Evolutionary conservation across 1,284 basidiomycete species (phyloP), one percentile per base, ranked within the genome.

Genomic region (Tausonia pullulans): DNA sequence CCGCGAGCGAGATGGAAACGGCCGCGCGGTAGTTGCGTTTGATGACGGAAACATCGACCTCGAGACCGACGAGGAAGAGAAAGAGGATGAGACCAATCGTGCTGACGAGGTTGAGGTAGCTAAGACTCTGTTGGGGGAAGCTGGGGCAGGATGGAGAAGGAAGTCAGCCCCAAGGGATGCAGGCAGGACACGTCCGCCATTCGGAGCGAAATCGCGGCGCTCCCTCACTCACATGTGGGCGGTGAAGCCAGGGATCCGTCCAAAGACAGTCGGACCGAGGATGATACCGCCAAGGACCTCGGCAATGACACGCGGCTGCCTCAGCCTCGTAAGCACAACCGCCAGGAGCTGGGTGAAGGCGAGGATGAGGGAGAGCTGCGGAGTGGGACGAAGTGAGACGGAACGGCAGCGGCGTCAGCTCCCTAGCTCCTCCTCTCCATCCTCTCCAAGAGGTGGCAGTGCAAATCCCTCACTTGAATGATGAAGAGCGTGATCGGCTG

Each of bases 31-130:
- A 86, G 78, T 92, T 89, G 58, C 84, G 83, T 71, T 83, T 86
- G 76, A 96, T 85, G 68, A 95, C 79, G 5, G 79, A 78, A 0
- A 84, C 78, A 70, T 97, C 94, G 67, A 95, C 65, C 78, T 97
- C 89, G 58, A 97, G 81, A 11, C 95, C 95, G 56, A 98, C 87
- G 62, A 94, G 82, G 77, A 95, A 95, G 5, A 96, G 81, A 77
- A 94, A 94, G 63, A 97, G 83, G 72, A 91, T 89, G 13, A 96
- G 82, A 27, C 95, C 94, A 68, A 98, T 88, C 70, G 88, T 94
- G n/a, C 93, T 89, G 43, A 90, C 85, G 57, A 97, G 85, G 56
- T 84, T 86, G 60, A 98, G 85, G 74, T 84, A 94, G 0, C 91
- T 80, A 3, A 83, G 70, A 0, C 91, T 93, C 0, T 75, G 74